phyloP scores from a whole-genome alignment of 1,284 basidiomycete species.

The Leccinum pachyderme region DNA sequence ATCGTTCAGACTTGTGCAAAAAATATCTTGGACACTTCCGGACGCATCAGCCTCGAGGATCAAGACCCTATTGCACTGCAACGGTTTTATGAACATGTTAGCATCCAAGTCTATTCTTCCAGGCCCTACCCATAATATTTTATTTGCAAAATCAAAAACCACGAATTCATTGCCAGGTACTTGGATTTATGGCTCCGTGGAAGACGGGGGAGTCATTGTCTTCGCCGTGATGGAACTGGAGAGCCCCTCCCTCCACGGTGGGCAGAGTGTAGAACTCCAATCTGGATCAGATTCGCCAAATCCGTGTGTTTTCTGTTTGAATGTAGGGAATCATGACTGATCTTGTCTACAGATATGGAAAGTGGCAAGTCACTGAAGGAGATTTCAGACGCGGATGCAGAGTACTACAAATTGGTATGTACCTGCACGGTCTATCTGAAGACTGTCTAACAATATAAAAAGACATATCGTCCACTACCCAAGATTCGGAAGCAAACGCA shows the following conservation, averaged over 20 bases:
- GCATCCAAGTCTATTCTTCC: not conserved
- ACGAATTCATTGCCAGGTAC: constrained; percentile 10
- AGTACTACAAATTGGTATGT: not conserved
- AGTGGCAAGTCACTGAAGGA: constrained; percentile 6
- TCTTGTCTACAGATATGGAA: constrained; percentile 5
- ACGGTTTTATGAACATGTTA: constrained; percentile 17
- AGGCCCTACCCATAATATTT: not conserved
- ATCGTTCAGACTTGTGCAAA: not conserved
- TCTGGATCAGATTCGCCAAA: constrained; percentile 14
- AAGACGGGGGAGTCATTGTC: not conserved
- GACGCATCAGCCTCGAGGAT: constrained; percentile 6
- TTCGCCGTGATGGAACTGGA: not conserved
- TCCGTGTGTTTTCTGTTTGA: constrained; percentile 9
- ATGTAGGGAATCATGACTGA: not conserved
- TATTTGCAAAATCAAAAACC: constrained; percentile 12
- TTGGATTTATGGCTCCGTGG: constrained; percentile 16
- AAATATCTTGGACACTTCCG: constrained; percentile 1
- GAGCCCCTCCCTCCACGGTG: not conserved
- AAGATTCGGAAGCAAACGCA: not conserved
- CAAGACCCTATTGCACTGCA: constrained; percentile 10
- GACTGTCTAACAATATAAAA: not conserved
- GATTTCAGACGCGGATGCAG: not conserved
- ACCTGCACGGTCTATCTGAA: not conserved
- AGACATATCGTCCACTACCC: not conserved
- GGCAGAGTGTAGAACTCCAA: not conserved